Conservation (phyloP, 768 basidiomycete species). For the Candolleomyces eurysporus region DNA sequence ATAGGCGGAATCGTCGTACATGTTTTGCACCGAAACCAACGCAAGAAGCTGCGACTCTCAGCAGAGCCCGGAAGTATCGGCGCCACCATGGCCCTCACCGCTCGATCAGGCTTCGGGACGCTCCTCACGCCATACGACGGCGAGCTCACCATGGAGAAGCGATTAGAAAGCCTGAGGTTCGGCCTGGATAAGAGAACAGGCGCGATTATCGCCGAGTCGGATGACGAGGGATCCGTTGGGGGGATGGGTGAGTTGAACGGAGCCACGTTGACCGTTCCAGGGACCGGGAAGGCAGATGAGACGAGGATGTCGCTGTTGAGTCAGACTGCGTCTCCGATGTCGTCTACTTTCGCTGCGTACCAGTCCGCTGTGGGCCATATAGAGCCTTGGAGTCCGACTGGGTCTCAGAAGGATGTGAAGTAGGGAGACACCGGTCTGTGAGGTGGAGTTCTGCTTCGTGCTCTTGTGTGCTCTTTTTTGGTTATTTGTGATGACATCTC, state of each 20-base stretch:
- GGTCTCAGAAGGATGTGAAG: too few relatives aligned
- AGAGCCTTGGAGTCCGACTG: too few relatives aligned
- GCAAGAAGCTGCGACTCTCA: conserved; percentile 49
- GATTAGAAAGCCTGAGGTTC: conserved; percentile 52
- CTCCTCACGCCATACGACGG: conserved; percentile 61
- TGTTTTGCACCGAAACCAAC: conserved; percentile 41
- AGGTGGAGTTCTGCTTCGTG: too few relatives aligned
- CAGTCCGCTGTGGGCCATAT: conserved; percentile 11
- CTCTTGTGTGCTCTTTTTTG: too few relatives aligned
- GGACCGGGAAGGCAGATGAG: conserved; percentile 23
- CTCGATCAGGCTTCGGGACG: conserved; percentile 61
- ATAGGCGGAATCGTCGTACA: conserved; percentile 47
- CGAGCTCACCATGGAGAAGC: conserved; percentile 39
- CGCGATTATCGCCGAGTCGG: conserved; percentile 50
- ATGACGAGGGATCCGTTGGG: neutral
- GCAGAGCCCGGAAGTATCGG: conserved; percentile 62
- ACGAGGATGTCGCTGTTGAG: conserved; percentile 35
- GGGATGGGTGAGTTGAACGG: conserved; percentile 23
- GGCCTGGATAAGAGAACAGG: conserved; percentile 57
- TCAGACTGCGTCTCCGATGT: conserved; percentile 13
- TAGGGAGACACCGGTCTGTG: too few relatives aligned
- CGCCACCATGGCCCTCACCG: conserved; percentile 51
- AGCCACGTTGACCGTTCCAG: neutral
- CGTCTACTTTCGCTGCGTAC: conserved; percentile 23
- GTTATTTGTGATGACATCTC: too few relatives aligned